Percentiles rank a stretch among this genome's conserved stretches.
These are phyloP conservation scores for Thuja plicata DNA, from an alignment of 83 land plant species.

Conservation along the genomic window DNA sequence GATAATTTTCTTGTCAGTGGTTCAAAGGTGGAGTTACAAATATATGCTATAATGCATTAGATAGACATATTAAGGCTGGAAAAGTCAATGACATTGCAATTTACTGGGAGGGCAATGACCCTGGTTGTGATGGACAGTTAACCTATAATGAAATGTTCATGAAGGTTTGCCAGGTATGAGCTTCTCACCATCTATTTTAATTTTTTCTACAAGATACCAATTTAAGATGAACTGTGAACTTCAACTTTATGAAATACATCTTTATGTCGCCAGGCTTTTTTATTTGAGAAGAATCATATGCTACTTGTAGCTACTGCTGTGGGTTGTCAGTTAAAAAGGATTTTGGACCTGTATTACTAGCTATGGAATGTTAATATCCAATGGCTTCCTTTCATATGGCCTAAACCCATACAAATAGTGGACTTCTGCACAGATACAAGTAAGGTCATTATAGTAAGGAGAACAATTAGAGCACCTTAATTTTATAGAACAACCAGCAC, in stretches of 20 bases:
- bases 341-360: not conserved
- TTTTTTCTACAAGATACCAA: not conserved
- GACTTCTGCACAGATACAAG: not conserved
- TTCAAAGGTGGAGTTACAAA: slow-evolving; percentile 93
- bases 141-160: slow-evolving; percentile 77
- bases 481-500: not conserved
- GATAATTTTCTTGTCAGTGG: slow-evolving; percentile 61
- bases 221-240: not conserved
- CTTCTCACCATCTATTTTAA: slow-evolving; percentile 1
- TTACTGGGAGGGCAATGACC: slow-evolving; percentile 93
- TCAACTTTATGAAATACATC: not conserved
- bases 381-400: not conserved
- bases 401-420: not conserved
- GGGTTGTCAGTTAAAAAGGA: not conserved
- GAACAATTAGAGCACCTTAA: not conserved
- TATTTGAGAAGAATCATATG: not conserved
- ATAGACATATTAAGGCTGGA: slow-evolving; percentile 81
- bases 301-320: slow-evolving; percentile 4
- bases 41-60: slow-evolving; percentile 96
- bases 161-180: slow-evolving; percentile 83
- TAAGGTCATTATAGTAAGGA: not conserved
- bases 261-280: not conserved
- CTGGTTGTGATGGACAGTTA: slow-evolving; percentile 59
- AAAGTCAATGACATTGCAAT: slow-evolving; percentile 70
- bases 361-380: not conserved